These are phyloP conservation scores for Didymosphaeria variabile DNA, from an alignment of 2,329 filamentous ascomycete species.

Conservation along the genomic window DNA sequence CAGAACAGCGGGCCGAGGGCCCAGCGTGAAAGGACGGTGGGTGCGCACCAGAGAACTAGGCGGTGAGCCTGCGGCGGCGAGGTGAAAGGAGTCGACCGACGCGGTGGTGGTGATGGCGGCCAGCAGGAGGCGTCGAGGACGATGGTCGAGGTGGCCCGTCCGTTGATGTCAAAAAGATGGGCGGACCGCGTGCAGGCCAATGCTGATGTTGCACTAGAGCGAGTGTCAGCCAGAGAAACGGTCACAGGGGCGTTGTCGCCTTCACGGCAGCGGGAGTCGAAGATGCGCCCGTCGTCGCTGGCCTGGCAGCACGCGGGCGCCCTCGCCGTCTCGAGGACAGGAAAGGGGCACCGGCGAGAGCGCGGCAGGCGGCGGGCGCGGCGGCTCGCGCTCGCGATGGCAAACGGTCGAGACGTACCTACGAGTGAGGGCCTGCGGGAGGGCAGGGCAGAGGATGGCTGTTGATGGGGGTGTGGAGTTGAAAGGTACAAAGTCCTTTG, in stretches of 20 bases:
- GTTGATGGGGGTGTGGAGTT: conserved; percentile 42
- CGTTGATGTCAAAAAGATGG: conserved; percentile 37
- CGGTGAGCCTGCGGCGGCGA: conserved; percentile 35
- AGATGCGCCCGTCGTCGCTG: conserved; percentile 33
- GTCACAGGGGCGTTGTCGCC: conserved; percentile 9
- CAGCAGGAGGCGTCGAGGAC: conserved; percentile 27
- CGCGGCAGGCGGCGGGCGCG: conserved; percentile 32
- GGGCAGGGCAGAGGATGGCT: conserved; percentile 36
- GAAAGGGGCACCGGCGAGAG: conserved; percentile 41
- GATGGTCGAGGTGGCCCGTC: conserved; percentile 42
- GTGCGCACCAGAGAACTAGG: conserved; percentile 30
- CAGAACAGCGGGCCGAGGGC: conserved; percentile 10
- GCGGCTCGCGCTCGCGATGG: conserved; percentile 25
- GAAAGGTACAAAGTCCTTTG: conserved; percentile 49
- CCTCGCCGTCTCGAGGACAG: conserved; percentile 44
- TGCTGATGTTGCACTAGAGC: conserved; percentile 48
- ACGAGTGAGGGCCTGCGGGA: conserved; percentile 28
- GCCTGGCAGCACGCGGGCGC: conserved; percentile 42
- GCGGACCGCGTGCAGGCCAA: conserved; percentile 52
- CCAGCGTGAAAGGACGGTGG: conserved; percentile 27
- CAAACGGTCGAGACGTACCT: conserved; percentile 42
- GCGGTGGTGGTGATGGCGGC: conserved; percentile 33
- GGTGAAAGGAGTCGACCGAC: conserved; percentile 20
- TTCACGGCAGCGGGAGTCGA: background rate
- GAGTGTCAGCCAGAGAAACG: conserved; percentile 38